Percentiles rank a stretch among this genome's conserved stretches.
Conservation (phyloP, 148 eudicot species). For the Persicaria maculosa region DNA sequence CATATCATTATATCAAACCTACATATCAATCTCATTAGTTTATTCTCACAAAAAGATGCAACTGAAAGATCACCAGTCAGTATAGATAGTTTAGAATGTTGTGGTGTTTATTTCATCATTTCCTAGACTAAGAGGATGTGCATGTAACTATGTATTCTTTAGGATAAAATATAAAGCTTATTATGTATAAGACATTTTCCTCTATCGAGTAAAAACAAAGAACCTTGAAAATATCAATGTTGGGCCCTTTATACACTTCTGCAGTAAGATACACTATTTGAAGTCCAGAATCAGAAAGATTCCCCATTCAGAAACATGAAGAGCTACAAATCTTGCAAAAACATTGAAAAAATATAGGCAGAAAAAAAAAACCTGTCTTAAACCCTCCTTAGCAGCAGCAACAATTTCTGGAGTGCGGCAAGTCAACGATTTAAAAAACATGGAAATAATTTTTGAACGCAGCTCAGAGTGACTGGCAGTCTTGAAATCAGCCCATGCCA, state of each 20-base stretch:
- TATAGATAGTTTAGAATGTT: neutral
- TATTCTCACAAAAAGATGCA: neutral
- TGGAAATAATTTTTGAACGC: slow-evolving; percentile 83
- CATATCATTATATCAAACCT: neutral
- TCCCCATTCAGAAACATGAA: neutral
- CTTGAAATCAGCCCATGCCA: slow-evolving; percentile 98
- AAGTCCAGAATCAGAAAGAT: neutral
- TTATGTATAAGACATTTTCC: neutral
- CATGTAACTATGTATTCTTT: neutral
- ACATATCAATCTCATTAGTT: neutral
- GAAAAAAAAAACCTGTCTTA: slow-evolving; percentile 61
- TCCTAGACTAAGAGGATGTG: neutral
- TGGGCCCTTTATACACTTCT: neutral
- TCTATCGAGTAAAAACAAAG: neutral
- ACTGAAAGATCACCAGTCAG: neutral
- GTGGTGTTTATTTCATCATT: slow-evolving; percentile 1
- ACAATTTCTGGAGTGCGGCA: slow-evolving; percentile 86
- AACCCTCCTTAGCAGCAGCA: slow-evolving; percentile 96
- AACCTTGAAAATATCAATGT: neutral
- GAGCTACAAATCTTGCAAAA: neutral
- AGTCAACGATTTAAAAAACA: slow-evolving; percentile 97
- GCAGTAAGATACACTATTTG: neutral
- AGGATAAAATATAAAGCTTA: neutral
- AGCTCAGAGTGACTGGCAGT: slow-evolving; percentile 83
- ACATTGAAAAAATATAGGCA: neutral